Base-by-base conservation (phyloP, 768 basidiomycete species). In the Boletus speciosus region DNA sequence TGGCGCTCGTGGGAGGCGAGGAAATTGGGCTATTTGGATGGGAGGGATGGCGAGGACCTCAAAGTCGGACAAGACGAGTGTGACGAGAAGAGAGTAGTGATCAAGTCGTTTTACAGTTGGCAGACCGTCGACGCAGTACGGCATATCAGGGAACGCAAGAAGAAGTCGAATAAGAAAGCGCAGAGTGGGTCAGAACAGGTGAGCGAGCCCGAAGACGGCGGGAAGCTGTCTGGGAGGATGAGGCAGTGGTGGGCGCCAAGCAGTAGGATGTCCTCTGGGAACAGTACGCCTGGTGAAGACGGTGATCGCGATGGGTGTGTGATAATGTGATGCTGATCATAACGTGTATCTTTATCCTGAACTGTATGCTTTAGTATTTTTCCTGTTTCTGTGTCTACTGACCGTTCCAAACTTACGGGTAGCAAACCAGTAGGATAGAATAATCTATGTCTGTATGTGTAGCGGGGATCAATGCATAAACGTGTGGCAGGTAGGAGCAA, bases 61-160 rank as follows among this genome's bases (percentile, higher is more conserved):
- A 83, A 80, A 67, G 70, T 82, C 9, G 87, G 85, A 42, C 85
- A 90, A 71, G 87, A 91, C 68, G 92, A 94, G 68, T 90, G 90
- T 64, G 90, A 93, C 58, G 77, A 80, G 62, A 70, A 63, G 63
- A 75, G 85, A 25, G 84, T 93, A 25, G 85, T 90, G 47, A 65
- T 93, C 59, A 92, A 92, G 79, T 84, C 86, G 25, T 94, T 92
- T 68, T 86, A 88, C 69, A 83, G 86, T 46, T 91, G 88, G 88
- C 88, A 92, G 75, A 86, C 81, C 10, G 90, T 93, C 36, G 91
- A 93, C 65, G 82, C 84, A 0, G 90, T 92, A 45, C 77, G 78
- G 54, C 73, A 77, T 34, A 79, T 77, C 49, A 76, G 87, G 64
- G 86, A 82, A 58, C 78, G 82, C 54, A 88, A 81, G 71, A 66